These are phyloP conservation scores for Hymenoscyphus fraxineus DNA, from an alignment of 2,329 filamentous ascomycete species.

Conservation along the genomic window DNA sequence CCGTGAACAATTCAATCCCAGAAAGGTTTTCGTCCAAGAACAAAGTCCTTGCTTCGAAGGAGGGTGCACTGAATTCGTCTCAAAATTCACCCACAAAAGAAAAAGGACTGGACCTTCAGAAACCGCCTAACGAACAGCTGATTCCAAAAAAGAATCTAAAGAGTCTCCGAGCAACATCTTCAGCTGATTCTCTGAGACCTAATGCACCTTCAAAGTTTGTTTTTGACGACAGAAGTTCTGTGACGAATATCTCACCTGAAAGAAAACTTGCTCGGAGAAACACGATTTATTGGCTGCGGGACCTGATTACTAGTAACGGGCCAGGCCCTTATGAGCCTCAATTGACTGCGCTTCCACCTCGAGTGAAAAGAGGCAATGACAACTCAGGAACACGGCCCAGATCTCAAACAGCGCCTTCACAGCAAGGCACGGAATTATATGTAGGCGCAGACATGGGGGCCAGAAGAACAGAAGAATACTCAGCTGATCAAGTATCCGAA, in stretches of 20 bases:
- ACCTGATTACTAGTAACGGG: slow-evolving; percentile 26
- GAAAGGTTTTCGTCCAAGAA: slow-evolving; percentile 25
- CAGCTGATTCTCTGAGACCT: slow-evolving; percentile 15
- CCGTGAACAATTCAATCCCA: slow-evolving; percentile 19
- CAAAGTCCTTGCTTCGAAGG: slow-evolving; percentile 17
- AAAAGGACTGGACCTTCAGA: background rate
- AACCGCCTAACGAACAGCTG: slow-evolving; percentile 14
- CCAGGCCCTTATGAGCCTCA: slow-evolving; percentile 26
- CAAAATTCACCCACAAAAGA: slow-evolving; percentile 4
- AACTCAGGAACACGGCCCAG: slow-evolving; percentile 11
- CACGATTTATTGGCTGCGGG: slow-evolving; percentile 31
- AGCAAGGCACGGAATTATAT: slow-evolving; percentile 17
- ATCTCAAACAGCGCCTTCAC: slow-evolving; percentile 16
- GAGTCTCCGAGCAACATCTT: slow-evolving; percentile 20
- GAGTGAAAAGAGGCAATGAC: slow-evolving; percentile 17
- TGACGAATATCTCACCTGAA: slow-evolving; percentile 11
- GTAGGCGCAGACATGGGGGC: slow-evolving; percentile 15
- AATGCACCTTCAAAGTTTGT: background rate
- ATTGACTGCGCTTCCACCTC: slow-evolving; percentile 30
- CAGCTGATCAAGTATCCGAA: slow-evolving; percentile 10
- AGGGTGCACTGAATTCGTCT: slow-evolving; percentile 10
- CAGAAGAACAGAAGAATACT: slow-evolving; percentile 8
- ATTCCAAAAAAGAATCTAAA: slow-evolving; percentile 3
- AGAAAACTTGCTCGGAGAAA: slow-evolving; percentile 20
- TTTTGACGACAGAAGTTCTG: slow-evolving; percentile 11